Conservation (phyloP, 805 yeast species). For the Sugiyamaella mastotermitis region DNA sequence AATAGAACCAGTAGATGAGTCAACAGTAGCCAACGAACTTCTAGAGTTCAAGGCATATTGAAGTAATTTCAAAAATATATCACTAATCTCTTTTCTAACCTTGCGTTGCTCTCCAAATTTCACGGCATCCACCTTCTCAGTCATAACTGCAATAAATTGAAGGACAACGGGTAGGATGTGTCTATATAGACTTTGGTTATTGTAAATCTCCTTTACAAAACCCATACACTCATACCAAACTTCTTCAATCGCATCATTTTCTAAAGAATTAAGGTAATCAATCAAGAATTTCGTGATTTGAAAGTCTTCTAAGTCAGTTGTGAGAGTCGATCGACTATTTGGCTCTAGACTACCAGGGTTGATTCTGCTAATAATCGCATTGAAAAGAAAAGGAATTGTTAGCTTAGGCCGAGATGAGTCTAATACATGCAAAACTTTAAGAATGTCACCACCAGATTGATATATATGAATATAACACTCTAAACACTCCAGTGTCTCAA, state of each 20-base stretch:
- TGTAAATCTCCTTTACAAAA: constrained; percentile 55
- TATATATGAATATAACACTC: constrained; percentile 51
- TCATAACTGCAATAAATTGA: constrained; percentile 45
- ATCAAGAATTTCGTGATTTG: constrained; percentile 49
- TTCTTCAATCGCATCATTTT: constrained; percentile 73
- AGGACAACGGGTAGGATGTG: constrained; percentile 48
- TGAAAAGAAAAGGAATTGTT: constrained; percentile 62
- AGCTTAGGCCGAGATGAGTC: constrained; percentile 79
- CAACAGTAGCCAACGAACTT: neutral
- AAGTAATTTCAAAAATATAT: constrained; percentile 34
- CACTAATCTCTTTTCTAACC: constrained; percentile 52
- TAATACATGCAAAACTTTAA: constrained; percentile 65
- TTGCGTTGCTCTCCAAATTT: constrained; percentile 59
- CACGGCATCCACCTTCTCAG: constrained; percentile 50
- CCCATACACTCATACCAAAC: constrained; percentile 54
- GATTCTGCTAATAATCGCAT: constrained; percentile 45
- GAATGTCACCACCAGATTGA: constrained; percentile 32
- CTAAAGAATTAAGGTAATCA: constrained; percentile 58
- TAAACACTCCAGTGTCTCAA: constrained; percentile 69
- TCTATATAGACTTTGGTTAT: constrained; percentile 43
- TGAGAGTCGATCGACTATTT: constrained; percentile 39
- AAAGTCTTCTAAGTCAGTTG: constrained; percentile 39
- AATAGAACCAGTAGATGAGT: neutral
- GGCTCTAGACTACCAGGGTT: constrained; percentile 27
- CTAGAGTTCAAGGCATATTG: constrained; percentile 20